Percentiles rank a stretch among this genome's conserved stretches.
These are phyloP conservation scores for Themeda triandra DNA, from an alignment of 176 grass and related monocot genomes.

Conservation along the genomic window DNA sequence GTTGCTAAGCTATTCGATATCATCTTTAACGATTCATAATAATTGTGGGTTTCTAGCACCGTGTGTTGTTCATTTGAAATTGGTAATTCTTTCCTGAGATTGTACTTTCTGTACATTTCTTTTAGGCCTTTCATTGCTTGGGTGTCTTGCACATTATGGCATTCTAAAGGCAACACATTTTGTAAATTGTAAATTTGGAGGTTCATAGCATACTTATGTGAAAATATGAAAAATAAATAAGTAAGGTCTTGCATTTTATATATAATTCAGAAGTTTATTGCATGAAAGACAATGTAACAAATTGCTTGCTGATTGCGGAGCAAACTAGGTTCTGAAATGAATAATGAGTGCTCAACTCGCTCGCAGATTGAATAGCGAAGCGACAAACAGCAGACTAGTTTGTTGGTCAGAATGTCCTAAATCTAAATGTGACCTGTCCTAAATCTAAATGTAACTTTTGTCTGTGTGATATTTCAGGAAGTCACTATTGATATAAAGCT, in stretches of 20 bases:
- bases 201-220: not conserved
- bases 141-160: not conserved
- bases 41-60: conserved; percentile 8
- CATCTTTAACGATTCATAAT: not conserved
- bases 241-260: not conserved
- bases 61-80: not conserved
- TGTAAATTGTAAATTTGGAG: not conserved
- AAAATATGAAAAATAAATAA: not conserved
- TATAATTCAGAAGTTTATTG: not conserved
- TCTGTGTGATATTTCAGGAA: conserved; percentile 44
- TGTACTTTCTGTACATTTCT: not conserved
- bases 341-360: not conserved
- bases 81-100: not conserved
- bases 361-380: not conserved
- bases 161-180: not conserved
- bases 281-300: not conserved
- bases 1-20: not conserved
- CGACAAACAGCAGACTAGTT: not conserved
- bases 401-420: not conserved
- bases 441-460: not conserved
- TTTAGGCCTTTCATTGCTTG: not conserved
- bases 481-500: conserved; percentile 66
- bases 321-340: conserved; percentile 1
- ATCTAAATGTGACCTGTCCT: not conserved
- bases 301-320: not conserved